Evolutionary conservation across 768 basidiomycete species (phyloP), one percentile per base, ranked within the genome.

Genomic region (Coprinopsis sp.): DNA sequence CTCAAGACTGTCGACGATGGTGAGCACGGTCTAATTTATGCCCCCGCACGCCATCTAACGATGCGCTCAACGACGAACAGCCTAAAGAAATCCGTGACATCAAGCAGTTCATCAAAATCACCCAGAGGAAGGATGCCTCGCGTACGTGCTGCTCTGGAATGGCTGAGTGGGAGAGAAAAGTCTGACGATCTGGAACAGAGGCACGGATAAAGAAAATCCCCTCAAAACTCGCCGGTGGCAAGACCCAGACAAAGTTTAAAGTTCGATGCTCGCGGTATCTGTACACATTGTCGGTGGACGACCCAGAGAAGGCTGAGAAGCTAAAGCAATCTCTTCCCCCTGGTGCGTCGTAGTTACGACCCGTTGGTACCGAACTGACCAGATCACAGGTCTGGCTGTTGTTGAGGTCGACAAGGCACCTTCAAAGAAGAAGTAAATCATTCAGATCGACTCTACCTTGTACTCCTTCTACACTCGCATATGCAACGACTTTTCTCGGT

Each of bases 241-340:
- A 91, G 73, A 74, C 76, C 28, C 77, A 82, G 70, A 95, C 89
- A 64, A 99, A 98, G 75, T 97, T 98, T 84, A 99, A 99, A 81
- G 82, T 99, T 64, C 81, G 96, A 66, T 97, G 94, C 76, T 87
- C 89, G 51, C 80, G 89, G 66, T 93, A 93, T 70, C 84, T 94
- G 51, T 99, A 99, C 84, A 98, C 96, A n/a, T 81, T 98, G 54
- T 81, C 84, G 51, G 69, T 98, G 64, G 87, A 92, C 66, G 96
- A 99, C 74, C 82, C 90, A 62, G 93, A 96, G 69, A 98, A 97
- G 79, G 95, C 96, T 31, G 93, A 96, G 68, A 99, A 97, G 77
- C 82, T 99, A 59, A 82, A 86, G 76, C 90, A 90, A 76, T 85
- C 83, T 62, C 77, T 99, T 42, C 95, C 95, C 44, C 96, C 96